Percentiles rank a stretch among this genome's conserved stretches.
Evolutionary conservation across 495 filamentous ascomycete genomes (phyloP).

Genomic region (Daldinia decipiens): DNA sequence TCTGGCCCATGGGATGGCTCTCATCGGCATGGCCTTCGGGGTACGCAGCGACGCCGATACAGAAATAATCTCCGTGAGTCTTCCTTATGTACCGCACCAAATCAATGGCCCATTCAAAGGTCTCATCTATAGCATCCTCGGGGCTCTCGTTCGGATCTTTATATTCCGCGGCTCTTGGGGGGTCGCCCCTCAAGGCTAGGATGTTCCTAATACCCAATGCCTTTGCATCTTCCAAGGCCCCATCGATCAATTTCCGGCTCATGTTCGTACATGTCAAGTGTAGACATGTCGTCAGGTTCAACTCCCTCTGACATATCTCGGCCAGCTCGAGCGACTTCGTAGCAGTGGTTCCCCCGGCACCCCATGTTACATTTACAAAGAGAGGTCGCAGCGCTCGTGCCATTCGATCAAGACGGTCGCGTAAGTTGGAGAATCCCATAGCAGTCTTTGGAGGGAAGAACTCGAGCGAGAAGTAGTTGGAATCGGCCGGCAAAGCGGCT

Average conservation of each 20-base stretch:
- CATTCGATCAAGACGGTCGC: constrained; percentile 95
- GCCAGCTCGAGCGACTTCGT: constrained; percentile 91
- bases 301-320: constrained; percentile 91
- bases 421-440: constrained; percentile 93
- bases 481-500: constrained; percentile 82
- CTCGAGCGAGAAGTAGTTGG: constrained; percentile 93
- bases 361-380: constrained; percentile 98
- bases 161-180: constrained; percentile 90
- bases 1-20: constrained; percentile 79
- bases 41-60: constrained; percentile 92
- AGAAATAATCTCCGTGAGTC: constrained; percentile 93
- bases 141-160: constrained; percentile 62
- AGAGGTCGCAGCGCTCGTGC: constrained; percentile 86
- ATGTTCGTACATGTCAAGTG: constrained; percentile 99
- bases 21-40: constrained; percentile 97
- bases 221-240: constrained; percentile 90
- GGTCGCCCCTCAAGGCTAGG: constrained; percentile 92
- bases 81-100: constrained; percentile 88
- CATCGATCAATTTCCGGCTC: constrained; percentile 84
- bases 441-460: constrained; percentile 98
- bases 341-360: constrained; percentile 91
- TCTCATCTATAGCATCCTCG: constrained; percentile 66
- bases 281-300: constrained; percentile 92
- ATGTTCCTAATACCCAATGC: constrained; percentile 94
- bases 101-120: constrained; percentile 91